phyloP scores from a whole-genome alignment of 495 filamentous ascomycete genomes.

The Annulohypoxylon stygium region DNA sequence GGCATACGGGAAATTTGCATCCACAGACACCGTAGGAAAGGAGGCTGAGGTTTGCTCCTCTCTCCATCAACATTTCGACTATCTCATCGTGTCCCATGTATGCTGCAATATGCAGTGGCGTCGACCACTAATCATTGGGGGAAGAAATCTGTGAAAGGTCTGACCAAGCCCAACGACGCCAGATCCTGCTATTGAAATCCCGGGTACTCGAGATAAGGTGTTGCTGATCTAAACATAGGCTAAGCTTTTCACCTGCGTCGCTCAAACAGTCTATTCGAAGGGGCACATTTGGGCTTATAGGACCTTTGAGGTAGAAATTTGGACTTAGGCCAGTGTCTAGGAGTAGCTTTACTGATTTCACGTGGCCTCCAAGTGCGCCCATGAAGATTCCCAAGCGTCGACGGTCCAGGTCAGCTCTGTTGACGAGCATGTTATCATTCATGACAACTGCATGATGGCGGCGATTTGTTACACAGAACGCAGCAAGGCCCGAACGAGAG shows the following conservation, averaged over 20 bases:
- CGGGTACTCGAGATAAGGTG: no score
- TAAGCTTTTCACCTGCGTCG: no score
- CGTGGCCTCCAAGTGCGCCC: not conserved
- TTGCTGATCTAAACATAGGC: no score
- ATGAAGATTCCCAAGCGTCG: not conserved
- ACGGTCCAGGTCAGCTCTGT: not conserved
- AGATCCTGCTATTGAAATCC: not conserved
- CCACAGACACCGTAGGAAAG: slow-evolving; percentile 4
- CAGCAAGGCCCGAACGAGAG: slow-evolving; percentile 8
- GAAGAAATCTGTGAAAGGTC: not conserved
- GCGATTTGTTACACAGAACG: slow-evolving; percentile 10
- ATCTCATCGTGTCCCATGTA: slow-evolving; percentile 19
- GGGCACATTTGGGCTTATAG: not conserved
- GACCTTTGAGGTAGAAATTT: slow-evolving; percentile 19
- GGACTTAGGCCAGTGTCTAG: slow-evolving; percentile 8
- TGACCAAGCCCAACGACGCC: not conserved
- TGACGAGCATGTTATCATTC: not conserved
- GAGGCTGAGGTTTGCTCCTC: slow-evolving; percentile 10
- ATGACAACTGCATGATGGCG: slow-evolving; percentile 1
- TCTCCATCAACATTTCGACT: slow-evolving; percentile 8
- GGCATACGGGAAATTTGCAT: not conserved
- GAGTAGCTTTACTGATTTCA: not conserved
- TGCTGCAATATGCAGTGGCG: slow-evolving; percentile 25
- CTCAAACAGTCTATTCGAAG: not conserved
- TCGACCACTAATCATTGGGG: not conserved